Base-by-base conservation (phyloP, 352 stramenopile species). In the Phytophthora litchii region DNA sequence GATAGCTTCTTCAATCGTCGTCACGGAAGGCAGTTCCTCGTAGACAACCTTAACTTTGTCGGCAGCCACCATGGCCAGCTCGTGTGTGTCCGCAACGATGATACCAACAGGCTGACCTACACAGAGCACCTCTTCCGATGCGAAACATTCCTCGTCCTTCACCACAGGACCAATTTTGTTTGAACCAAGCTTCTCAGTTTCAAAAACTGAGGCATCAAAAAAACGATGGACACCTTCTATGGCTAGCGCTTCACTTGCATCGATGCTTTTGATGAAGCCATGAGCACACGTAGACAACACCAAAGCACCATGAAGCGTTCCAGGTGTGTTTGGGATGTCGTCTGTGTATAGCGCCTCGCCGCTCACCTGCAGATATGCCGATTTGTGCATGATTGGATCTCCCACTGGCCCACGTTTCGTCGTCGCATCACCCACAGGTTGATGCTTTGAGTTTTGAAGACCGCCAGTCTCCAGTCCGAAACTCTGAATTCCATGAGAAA, bases 1-100 rank as follows among this genome's bases (percentile, higher is more conserved):
- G 60, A 99, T 98, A 6, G 95, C 96, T 56, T 99, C 94, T 64
- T 98, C 80, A 55, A 99, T 98, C 23, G 87, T 98, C 32, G 98
- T 95, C 45, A 98, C 80, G 0, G 94, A 84, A 10, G 87, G 78
- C 1, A 96, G 60, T 37, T 93, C 78, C 23, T 96, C 81, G 70
- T 98, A 98, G 16, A 86, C 70, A 37, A 99, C 78, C 36, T 78
- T 78, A 0, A 98, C 93, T 35, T 85, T 86, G 41, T 96, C 76
- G 1, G 89, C 85, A 27, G 88, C 88, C 5, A 69, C 66, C 41
- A 78, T 86, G 4, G 91, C 91, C 2, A 90, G 47, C 27, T 93
- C 85, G 34, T 94, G 78, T 29, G 84, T 82, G n/a, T 92, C 72
- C 0, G 91, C 91, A 27, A 97, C 64, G 12, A 97, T 60, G 38